Percentiles rank a stretch among this genome's conserved stretches.
phyloP scores from a whole-genome alignment of 2,329 filamentous ascomycete genomes.

The Stemphylium vesicarium region DNA sequence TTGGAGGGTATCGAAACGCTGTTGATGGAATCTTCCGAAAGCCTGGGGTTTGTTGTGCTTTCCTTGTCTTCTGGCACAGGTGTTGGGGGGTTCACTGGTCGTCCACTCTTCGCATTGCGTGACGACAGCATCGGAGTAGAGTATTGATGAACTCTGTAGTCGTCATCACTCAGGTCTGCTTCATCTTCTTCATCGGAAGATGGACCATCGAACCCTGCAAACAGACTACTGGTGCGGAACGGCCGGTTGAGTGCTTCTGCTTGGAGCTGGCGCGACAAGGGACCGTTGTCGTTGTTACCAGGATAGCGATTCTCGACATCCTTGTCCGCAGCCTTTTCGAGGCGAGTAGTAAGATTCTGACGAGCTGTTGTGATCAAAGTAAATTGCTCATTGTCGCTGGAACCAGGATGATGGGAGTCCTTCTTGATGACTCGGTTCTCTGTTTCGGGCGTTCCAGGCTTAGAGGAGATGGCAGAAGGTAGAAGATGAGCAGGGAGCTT shows the following conservation, averaged over 20 bases:
- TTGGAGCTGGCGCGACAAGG: slow-evolving; percentile 65
- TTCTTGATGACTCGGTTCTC: slow-evolving; percentile 17
- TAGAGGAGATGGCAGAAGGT: slow-evolving; percentile 73
- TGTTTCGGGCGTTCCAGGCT: slow-evolving; percentile 52
- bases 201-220: slow-evolving; percentile 78
- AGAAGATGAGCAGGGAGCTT: slow-evolving; percentile 79
- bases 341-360: slow-evolving; percentile 38
- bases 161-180: slow-evolving; percentile 67
- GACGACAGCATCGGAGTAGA: slow-evolving; percentile 55
- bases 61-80: slow-evolving; percentile 54
- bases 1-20: slow-evolving; percentile 28
- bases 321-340: slow-evolving; percentile 36
- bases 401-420: slow-evolving; percentile 22
- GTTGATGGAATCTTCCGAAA: slow-evolving; percentile 40
- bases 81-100: slow-evolving; percentile 50
- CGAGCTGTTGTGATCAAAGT: slow-evolving; percentile 28
- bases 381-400: slow-evolving; percentile 17
- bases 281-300: slow-evolving; percentile 81
- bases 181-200: slow-evolving; percentile 60
- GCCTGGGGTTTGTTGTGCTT: slow-evolving; percentile 32
- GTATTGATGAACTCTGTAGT: slow-evolving; percentile 58
- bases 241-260: slow-evolving; percentile 68
- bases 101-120: slow-evolving; percentile 57
- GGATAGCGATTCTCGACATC: slow-evolving; percentile 70
- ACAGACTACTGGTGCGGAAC: slow-evolving; percentile 81